Base-by-base conservation (phyloP, 805 yeast genomes). In the Zygosaccharomyces kombuchaensis region DNA sequence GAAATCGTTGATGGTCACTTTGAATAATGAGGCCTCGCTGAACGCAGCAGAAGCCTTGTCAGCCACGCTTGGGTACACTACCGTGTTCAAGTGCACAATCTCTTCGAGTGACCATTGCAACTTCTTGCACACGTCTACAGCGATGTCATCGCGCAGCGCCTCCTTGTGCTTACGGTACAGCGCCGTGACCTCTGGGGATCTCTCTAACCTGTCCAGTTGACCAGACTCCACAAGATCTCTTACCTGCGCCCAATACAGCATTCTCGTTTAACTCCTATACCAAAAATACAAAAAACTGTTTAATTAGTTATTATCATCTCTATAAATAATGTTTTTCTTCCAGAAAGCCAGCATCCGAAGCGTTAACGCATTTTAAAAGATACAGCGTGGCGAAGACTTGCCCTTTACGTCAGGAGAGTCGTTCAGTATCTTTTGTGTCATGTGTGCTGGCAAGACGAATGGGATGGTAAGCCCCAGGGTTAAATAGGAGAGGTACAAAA, bases 1-100 rank as follows among this genome's bases (percentile, higher is more conserved):
- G 63, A 81, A 85, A 49, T 79, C 81, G 59, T 85, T 85, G 21
- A 58, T 46, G 6, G 78, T 63, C 26, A 81, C 67, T 34, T 68
- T 59, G 26, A 65, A 60, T 27, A 75, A 74, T 9, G 48, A 46
- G 6, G 65, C 58, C 13, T 56, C 42, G 0, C 58, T 46, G 46
- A 69, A 60, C 14, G 56, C 36, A 4, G 53, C 53, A 25, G 64
- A 44, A 4, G 57, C 41, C 36, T 60, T 53, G 21, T 57, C 57
- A 4, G 43, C 54, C 40, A 45, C 48, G 5, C 48, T 54, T 9
- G 53, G 63, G 48, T 52, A 58, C 23, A 22, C 36, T 4, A 30
- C 21, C 3, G 49, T 53, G 31, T 45, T 57, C 47, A 57, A 43
- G 51, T 37, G 43, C 36, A 50, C 17, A 40, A 55, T 57, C 37